Percentiles rank a stretch among this genome's conserved stretches.
phyloP scores from a whole-genome alignment of 352 stramenopile genomes.

The Phytophthora ohioensis region DNA sequence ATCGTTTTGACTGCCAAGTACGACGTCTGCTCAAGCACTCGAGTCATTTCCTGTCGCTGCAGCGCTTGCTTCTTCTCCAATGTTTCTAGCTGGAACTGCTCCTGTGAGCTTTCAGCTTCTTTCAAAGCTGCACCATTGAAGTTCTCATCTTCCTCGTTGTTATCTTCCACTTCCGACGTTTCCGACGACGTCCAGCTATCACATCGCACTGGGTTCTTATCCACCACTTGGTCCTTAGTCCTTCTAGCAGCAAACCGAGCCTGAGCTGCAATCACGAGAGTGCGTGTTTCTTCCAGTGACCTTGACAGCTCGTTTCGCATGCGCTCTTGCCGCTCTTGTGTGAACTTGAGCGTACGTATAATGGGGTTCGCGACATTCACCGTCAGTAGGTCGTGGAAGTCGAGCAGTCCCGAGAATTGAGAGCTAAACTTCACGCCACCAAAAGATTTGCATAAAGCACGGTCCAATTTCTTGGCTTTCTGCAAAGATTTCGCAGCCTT shows the following conservation, averaged over 20 bases:
- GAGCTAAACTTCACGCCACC: conserved; percentile 11
- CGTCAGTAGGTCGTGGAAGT: conserved; percentile 49
- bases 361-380: conserved; percentile 61
- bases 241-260: conserved; percentile 7
- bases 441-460: conserved; percentile 12
- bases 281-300: conserved; percentile 44
- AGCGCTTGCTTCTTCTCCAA: conserved; percentile 43
- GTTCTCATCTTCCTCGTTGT: conserved; percentile 24
- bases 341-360: conserved; percentile 60
- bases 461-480: conserved; percentile 18
- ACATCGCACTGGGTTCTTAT: conserved; percentile 14
- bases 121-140: background rate
- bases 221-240: conserved; percentile 2
- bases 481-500: conserved; percentile 49
- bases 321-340: conserved; percentile 53
- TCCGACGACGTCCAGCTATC: conserved; percentile 34
- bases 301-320: conserved; percentile 53
- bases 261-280: conserved; percentile 33
- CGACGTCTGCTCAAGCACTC: conserved; percentile 49
- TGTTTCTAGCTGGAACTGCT: conserved; percentile 23
- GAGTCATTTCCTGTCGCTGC: conserved; percentile 46
- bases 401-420: conserved; percentile 37
- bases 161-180: conserved; percentile 30
- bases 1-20: conserved; percentile 60
- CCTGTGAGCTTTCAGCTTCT: conserved; percentile 30